Conservation (phyloP, 2,329 filamentous ascomycete species). For the Penicillium carneum region DNA sequence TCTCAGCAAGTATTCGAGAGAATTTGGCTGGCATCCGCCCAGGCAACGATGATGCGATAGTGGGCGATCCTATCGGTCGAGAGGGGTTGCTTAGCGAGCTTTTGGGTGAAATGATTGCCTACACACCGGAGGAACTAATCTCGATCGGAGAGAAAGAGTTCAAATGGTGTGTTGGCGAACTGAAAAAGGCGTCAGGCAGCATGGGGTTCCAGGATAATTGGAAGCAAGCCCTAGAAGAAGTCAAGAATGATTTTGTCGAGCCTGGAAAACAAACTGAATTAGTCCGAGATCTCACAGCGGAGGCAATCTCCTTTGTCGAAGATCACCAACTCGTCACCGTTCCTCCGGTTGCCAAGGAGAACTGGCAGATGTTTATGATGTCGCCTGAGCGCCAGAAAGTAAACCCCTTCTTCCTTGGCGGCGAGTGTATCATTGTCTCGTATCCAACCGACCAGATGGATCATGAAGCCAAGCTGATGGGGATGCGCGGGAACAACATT, state of each 20-base stretch:
- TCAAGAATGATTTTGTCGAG: slow-evolving; percentile 63
- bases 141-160: slow-evolving; percentile 44
- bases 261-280: slow-evolving; percentile 63
- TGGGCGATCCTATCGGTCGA: slow-evolving; percentile 65
- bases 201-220: slow-evolving; percentile 59
- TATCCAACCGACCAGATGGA: slow-evolving; percentile 48
- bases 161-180: slow-evolving; percentile 65
- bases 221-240: slow-evolving; percentile 62
- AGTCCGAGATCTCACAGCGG: slow-evolving; percentile 59
- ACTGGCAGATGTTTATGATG: slow-evolving; percentile 66
- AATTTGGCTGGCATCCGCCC: slow-evolving; percentile 57
- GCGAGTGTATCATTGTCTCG: slow-evolving; percentile 61
- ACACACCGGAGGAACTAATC: slow-evolving; percentile 40
- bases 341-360: slow-evolving; percentile 61
- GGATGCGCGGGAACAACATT: slow-evolving; percentile 62
- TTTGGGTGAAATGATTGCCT: slow-evolving; percentile 65
- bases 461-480: slow-evolving; percentile 64
- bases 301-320: slow-evolving; percentile 63
- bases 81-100: slow-evolving; percentile 61
- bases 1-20: slow-evolving; percentile 50
- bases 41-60: slow-evolving; percentile 59
- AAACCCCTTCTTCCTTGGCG: slow-evolving; percentile 68
- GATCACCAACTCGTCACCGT: slow-evolving; percentile 64
- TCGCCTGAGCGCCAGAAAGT: slow-evolving; percentile 60
- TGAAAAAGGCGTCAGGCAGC: slow-evolving; percentile 59